Conservation (phyloP, 176 grass and related monocot species). For the Thalia dealbata region DNA sequence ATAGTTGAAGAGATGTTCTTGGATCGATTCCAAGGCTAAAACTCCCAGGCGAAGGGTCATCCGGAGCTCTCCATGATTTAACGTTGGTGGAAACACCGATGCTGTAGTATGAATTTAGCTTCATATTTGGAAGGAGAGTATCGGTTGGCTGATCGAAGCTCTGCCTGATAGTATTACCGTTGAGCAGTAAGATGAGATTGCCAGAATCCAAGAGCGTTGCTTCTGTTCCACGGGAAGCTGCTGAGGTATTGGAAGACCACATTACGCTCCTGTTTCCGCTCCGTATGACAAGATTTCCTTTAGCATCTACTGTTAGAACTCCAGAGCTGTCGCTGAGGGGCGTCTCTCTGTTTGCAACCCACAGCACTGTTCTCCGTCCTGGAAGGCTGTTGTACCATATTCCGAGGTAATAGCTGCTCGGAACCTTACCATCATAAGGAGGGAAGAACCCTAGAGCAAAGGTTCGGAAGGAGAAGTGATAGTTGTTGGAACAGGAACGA, state of each 20-base stretch:
- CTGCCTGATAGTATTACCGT: conserved; percentile 15
- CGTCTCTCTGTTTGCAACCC: neutral
- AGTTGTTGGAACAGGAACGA: too few species aligned
- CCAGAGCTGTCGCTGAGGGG: neutral
- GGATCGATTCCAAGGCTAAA: neutral
- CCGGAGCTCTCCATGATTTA: neutral
- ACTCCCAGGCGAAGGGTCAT: neutral
- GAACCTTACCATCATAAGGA: neutral
- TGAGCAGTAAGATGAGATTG: conserved; percentile 14
- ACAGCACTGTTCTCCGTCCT: neutral
- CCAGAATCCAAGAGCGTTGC: conserved; percentile 19
- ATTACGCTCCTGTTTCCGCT: neutral
- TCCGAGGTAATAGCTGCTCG: neutral
- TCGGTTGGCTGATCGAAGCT: conserved; percentile 29
- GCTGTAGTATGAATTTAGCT: neutral
- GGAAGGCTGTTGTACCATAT: neutral
- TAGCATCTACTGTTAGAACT: neutral
- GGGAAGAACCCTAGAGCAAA: neutral
- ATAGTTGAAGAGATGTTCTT: neutral
- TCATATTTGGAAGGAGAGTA: conserved; percentile 20
- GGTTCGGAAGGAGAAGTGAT: too few species aligned
- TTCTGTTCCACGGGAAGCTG: neutral
- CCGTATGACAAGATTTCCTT: neutral
- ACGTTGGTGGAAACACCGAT: neutral
- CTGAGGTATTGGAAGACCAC: neutral